Base-by-base conservation (phyloP, 2,329 filamentous ascomycete species). In the Exophiala mesophila region DNA sequence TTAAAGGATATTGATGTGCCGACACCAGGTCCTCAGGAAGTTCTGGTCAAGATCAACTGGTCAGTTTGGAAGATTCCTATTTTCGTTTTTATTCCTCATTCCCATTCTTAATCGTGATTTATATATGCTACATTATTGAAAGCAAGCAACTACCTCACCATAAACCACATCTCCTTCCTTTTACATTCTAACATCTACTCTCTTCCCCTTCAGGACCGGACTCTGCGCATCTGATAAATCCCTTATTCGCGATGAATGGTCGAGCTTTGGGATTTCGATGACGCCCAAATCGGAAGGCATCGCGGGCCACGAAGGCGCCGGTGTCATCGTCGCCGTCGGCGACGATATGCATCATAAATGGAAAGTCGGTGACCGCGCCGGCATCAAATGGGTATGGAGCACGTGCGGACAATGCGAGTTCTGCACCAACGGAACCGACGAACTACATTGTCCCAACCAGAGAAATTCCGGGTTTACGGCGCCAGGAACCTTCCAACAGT, bases 301-400 rank as follows among this genome's bases (percentile, higher is more conserved):
- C 41, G 52, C 54, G 10, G 59, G 59, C 16, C 76, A 82, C 61
- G 77, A 81, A 63, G 79, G 88, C 57, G 88, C 87, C 19, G 88
- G 89, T 61, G 66, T 89, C 34, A 85, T 95, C 21, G 88, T 96
- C 20, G 81, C 85, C 37, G 77, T 76, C 47, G 89, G 89, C 56
- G 72, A 82, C 16, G 40, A 20, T 76, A 94, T 33, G 87, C 90
- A 55, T 66, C 74, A 5, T 84, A 90, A 57, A 69, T 95, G 53
- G 70, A 55, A 88, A 63, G 72, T 95, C 56, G 89, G 89, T 56
- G 88, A 94, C 60, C 72, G 88, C 58, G 90, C 80, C 50, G 89
- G 89, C 62, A 78, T 97, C 67, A 95, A 87, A 54, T 96, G 88
- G 88, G 74, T 95, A 60, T 90, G 94, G 66, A 84, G 86, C 50